phyloP scores from a whole-genome alignment of 2,329 filamentous ascomycete species.

The Exophiala dermatitidis region DNA sequence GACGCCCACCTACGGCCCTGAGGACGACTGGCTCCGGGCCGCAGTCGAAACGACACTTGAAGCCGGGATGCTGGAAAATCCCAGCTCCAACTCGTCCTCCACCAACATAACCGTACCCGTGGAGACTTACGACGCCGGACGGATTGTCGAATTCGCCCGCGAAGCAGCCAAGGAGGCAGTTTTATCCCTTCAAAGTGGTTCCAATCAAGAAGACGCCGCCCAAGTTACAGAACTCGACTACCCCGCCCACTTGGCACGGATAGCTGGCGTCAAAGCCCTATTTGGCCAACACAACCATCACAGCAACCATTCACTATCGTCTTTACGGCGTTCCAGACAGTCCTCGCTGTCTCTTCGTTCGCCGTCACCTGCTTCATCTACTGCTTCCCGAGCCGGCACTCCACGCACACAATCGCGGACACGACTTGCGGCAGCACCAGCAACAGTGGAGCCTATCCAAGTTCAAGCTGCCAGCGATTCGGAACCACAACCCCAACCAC shows the following conservation, averaged over 20 bases:
- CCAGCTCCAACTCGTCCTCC: background rate
- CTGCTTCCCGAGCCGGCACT: background rate
- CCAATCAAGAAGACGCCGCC: background rate
- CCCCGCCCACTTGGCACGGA: conserved; percentile 5
- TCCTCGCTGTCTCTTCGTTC: background rate
- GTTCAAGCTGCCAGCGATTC: too few species aligned
- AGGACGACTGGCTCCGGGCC: conserved; percentile 21
- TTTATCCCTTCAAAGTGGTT: background rate
- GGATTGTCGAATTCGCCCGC: conserved; percentile 11
- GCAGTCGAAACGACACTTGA: conserved; percentile 10
- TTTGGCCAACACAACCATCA: conserved; percentile 3
- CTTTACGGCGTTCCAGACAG: background rate
- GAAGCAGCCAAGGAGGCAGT: conserved; percentile 12
- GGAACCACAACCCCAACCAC: background rate
- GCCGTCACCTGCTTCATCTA: background rate
- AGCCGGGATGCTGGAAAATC: conserved; percentile 8
- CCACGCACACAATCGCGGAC: background rate
- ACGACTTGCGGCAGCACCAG: background rate
- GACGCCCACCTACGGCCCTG: conserved; percentile 20
- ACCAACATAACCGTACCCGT: background rate
- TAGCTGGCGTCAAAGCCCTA: conserved; percentile 15
- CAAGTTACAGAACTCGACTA: conserved; percentile 18
- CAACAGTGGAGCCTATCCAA: too few species aligned
- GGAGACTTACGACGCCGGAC: conserved; percentile 6
- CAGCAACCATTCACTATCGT: background rate